Evolutionary conservation across 805 yeast species (phyloP).

Genomic region (Candida chilensis): DNA sequence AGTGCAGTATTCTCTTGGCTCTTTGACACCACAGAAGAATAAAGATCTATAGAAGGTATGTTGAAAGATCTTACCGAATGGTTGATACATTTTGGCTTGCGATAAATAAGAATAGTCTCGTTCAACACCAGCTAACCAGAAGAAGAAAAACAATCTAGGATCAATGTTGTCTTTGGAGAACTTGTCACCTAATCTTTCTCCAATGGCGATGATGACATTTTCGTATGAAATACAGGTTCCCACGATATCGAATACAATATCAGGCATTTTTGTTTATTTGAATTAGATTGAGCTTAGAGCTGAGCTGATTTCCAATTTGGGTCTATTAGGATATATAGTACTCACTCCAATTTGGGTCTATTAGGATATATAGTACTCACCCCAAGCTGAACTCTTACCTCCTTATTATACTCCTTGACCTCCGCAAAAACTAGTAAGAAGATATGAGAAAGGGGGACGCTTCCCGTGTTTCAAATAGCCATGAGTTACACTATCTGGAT

Average conservation of each 20-base stretch:
- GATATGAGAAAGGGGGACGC: too few species aligned
- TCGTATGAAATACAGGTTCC: constrained; percentile 16
- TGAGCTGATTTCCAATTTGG: too few species aligned
- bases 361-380: too few species aligned
- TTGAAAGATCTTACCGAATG: constrained; percentile 11
- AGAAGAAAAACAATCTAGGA: constrained; percentile 5
- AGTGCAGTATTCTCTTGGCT: constrained; percentile 13
- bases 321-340: too few species aligned
- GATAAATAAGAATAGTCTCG: constrained; percentile 7
- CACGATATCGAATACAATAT: constrained; percentile 15
- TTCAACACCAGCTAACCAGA: constrained; percentile 6
- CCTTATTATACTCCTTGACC: too few species aligned
- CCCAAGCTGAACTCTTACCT: too few species aligned
- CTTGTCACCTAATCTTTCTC: constrained; percentile 10
- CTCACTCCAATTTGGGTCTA: too few species aligned
- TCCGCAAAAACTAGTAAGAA: too few species aligned
- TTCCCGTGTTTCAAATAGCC: too few species aligned
- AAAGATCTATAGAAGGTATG: constrained; percentile 14
- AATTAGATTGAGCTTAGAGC: too few species aligned
- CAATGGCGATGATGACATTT: constrained; percentile 11
- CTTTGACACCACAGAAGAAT: constrained; percentile 13
- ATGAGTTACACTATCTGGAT: too few species aligned
- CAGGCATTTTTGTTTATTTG: constrained; percentile 12
- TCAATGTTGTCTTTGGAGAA: constrained; percentile 10
- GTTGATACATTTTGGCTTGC: constrained; percentile 9